Evolutionary conservation across 2,329 filamentous ascomycete genomes (phyloP).

Genomic region (Dothideomycetes sp.): DNA sequence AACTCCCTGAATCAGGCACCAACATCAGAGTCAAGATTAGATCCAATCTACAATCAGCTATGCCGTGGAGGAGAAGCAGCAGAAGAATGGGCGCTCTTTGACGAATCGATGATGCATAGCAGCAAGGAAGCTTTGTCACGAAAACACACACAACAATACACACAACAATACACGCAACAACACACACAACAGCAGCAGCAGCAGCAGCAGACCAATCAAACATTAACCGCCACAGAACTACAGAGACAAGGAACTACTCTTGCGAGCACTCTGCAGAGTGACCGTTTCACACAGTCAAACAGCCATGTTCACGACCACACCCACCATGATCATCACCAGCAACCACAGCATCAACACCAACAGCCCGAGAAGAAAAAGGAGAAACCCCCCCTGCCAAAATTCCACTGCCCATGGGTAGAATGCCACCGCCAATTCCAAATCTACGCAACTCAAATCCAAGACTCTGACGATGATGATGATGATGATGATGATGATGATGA

Average conservation of each 20-base stretch:
- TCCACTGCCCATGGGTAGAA: conserved; percentile 12
- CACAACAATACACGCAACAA: no score
- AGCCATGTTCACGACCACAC: no score
- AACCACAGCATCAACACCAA: not conserved
- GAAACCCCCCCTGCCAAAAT: not conserved
- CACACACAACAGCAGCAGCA: not conserved
- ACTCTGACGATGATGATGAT: not conserved
- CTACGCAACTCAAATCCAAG: conserved; percentile 2
- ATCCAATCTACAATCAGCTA: conserved; percentile 8
- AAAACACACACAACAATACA: not conserved
- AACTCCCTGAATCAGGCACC: no score
- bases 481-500: no score
- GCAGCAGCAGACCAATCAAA: no score
- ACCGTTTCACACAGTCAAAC: no score
- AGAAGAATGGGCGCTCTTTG: conserved; percentile 6
- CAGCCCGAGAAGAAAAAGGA: not conserved
- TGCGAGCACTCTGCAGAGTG: no score
- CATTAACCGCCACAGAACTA: not conserved
- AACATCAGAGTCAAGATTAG: no score
- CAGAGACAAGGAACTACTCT: not conserved
- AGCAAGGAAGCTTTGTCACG: not conserved
- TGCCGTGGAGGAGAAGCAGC: conserved; percentile 3
- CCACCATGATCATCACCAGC: no score
- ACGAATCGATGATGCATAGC: conserved; percentile 1
- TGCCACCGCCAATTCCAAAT: conserved; percentile 4